These are phyloP conservation scores for Saccharum hybrid DNA, from an alignment of 202 grass and related monocot genomes.

Conservation along the genomic window DNA sequence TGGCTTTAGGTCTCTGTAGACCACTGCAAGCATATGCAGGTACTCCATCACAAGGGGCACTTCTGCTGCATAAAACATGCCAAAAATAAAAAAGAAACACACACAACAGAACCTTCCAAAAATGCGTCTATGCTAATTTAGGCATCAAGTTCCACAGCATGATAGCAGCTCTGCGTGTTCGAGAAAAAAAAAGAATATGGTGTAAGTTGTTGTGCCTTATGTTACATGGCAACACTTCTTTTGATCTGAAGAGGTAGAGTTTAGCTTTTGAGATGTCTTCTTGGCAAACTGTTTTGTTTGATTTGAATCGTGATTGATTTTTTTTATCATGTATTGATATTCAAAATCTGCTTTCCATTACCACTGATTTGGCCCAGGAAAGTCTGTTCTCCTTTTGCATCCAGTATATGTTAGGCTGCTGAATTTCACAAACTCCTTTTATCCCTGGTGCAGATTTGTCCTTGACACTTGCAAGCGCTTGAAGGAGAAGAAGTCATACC, in stretches of 20 bases:
- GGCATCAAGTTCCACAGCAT: too few species aligned
- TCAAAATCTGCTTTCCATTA: neutral
- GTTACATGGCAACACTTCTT: neutral
- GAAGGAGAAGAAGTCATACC: constrained; percentile 90
- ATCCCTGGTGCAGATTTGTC: constrained; percentile 71
- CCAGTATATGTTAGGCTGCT: neutral
- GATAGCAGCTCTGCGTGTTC: too few species aligned
- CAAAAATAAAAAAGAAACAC: neutral
- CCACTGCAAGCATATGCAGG: too few species aligned
- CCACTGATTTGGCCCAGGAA: constrained; percentile 1
- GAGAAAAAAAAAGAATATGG: neutral
- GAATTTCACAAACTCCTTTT: neutral
- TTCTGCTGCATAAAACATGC: neutral
- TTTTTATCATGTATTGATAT: neutral
- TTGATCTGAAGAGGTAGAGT: constrained; percentile 9
- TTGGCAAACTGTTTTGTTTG: neutral
- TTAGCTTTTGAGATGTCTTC: neutral
- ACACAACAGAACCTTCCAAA: neutral
- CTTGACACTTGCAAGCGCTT: constrained; percentile 78
- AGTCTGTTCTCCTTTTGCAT: neutral
- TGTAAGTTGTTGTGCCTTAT: neutral
- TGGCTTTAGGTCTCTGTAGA: too few species aligned
- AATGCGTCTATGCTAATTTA: neutral
- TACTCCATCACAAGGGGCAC: neutral
- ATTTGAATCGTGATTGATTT: neutral